Evolutionary conservation across 2,329 filamentous ascomycete species (phyloP).

Genomic region (Neofusicoccum kwambonambiense): DNA sequence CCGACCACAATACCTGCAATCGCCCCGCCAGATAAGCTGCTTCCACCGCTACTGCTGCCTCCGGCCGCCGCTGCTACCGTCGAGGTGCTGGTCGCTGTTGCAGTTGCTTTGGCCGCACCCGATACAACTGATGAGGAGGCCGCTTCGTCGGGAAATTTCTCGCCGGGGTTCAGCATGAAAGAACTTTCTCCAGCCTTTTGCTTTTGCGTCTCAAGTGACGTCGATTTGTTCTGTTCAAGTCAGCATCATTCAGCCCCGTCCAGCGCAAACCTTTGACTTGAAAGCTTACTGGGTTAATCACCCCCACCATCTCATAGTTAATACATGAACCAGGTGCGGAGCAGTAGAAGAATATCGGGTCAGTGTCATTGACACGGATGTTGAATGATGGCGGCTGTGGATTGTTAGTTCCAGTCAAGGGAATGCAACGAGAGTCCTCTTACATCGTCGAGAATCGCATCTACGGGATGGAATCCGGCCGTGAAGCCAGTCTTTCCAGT

Average conservation of each 20-base stretch:
- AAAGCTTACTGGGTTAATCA: conserved; percentile 63
- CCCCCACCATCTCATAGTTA: conserved; percentile 69
- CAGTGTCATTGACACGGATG: conserved; percentile 34
- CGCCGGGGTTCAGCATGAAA: conserved; percentile 36
- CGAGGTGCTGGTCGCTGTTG: neutral
- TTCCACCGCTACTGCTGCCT: neutral
- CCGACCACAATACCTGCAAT: conserved; percentile 60
- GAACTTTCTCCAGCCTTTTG: conserved; percentile 25
- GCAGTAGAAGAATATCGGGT: conserved; percentile 41
- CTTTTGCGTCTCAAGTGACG: conserved; percentile 12
- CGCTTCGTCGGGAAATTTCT: conserved; percentile 39
- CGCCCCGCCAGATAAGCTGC: conserved; percentile 37
- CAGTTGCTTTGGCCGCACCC: neutral
- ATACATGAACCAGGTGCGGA: conserved; percentile 64
- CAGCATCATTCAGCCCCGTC: neutral
- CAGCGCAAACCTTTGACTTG: neutral
- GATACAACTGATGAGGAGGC: conserved; percentile 10
- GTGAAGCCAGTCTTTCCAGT: conserved; percentile 33
- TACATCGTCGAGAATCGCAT: conserved; percentile 16
- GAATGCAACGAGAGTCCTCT: neutral
- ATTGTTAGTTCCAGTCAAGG: neutral
- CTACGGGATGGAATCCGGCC: conserved; percentile 27
- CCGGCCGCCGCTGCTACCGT: neutral
- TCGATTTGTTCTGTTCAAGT: conserved; percentile 11
- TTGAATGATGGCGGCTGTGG: conserved; percentile 24